Evolutionary conservation across 805 yeast species (phyloP).

Genomic region (Monosporozyma aerobia): DNA sequence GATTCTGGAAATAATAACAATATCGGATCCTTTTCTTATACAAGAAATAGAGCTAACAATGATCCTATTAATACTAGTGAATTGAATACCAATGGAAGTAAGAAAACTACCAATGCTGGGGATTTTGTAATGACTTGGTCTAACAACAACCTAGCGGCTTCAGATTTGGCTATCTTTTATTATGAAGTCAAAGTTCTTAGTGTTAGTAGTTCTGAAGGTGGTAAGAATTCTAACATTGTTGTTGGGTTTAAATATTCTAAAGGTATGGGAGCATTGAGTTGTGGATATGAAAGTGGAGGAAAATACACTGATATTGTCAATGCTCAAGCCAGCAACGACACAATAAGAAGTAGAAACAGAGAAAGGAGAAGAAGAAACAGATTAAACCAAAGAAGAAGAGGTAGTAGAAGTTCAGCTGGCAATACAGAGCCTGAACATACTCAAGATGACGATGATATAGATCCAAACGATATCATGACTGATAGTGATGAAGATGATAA

Average conservation of each 20-base stretch:
- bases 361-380: background rate
- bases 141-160: conserved; percentile 17
- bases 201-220: conserved; percentile 21
- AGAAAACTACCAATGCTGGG: conserved; percentile 10
- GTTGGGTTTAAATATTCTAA: conserved; percentile 23
- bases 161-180: conserved; percentile 22
- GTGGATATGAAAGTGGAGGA: background rate
- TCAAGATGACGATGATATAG: background rate
- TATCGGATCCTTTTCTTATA: background rate
- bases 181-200: conserved; percentile 22
- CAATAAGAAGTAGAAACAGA: background rate
- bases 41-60: conserved; percentile 17
- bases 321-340: background rate
- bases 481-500: conserved; percentile 1
- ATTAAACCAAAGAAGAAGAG: background rate
- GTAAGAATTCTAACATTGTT: conserved; percentile 21
- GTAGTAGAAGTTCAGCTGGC: background rate
- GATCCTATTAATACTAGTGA: background rate
- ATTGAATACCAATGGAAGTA: background rate
- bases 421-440: background rate
- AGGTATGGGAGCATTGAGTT: background rate
- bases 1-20: background rate
- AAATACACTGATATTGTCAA: background rate
- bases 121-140: conserved; percentile 26
- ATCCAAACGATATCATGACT: background rate